Base-by-base conservation (phyloP, 169 alveolate genomes). In the Plasmodium knowlesi region DNA sequence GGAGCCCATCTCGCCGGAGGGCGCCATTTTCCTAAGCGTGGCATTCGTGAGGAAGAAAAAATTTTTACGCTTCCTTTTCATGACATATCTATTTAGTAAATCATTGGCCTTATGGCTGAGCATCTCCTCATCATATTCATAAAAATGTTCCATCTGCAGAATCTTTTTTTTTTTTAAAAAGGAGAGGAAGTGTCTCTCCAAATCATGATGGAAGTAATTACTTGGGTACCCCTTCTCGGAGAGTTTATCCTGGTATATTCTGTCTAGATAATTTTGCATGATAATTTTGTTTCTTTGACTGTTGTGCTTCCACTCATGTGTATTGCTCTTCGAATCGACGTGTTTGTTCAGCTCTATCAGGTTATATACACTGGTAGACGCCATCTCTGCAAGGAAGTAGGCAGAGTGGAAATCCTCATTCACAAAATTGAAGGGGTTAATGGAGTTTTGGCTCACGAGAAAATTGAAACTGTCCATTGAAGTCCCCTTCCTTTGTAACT, bases 401-500 rank as follows among this genome's bases (percentile, higher is more conserved):
- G 76, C 90, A 0, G 97, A 94, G 73, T 83, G 28, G 46, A 92
- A 96, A 39, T 95, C 90, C 54, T 92, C 79, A 81, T 94, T 80
- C n/a, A 94, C 92, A 78, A 93, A 96, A 12, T 34, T 80, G 53
- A 98, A 98, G 39, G 98, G 98, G 92, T 96, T 97, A 83, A 97
- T 95, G 25, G 98, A 83, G 70, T 94, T 95, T 39, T 95, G 95
- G 53, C 96, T 98, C 4, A 97, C 61, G 25, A 96, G 32, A 79
- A 97, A 97, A 76, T 92, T 92, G 83, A 97, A 95, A 92, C 92
- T 92, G 74, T 97, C 98, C 98, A 97, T 97, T 16, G 98, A 94
- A 19, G 98, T 96, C 22, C 98, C 98, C 73, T 97, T 97, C 37
- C 98, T 80, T 92, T 97, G 98, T 92, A 97, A 93, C 72, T 97